Conservation (phyloP, 2,329 filamentous ascomycete species). For the Diplodia mutila region DNA sequence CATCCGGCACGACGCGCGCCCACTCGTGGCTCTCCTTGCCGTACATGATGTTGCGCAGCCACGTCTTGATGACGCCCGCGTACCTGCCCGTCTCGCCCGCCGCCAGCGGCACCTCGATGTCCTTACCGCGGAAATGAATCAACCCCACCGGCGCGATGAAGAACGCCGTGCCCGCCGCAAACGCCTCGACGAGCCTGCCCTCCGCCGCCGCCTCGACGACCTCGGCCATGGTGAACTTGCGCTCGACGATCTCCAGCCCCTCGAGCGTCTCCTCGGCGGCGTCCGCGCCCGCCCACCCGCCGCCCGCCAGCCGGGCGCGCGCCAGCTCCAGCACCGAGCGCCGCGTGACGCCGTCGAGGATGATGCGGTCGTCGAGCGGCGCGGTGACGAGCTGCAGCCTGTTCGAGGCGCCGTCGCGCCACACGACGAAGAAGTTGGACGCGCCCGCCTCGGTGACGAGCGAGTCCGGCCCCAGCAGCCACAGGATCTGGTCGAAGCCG, state of each 20-base stretch:
- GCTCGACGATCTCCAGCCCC: slow-evolving; percentile 72
- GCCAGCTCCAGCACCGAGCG: slow-evolving; percentile 77
- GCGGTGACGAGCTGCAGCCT: slow-evolving; percentile 77
- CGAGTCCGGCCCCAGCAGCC: slow-evolving; percentile 79
- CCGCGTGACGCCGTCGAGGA: slow-evolving; percentile 87
- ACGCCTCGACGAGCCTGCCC: slow-evolving; percentile 79
- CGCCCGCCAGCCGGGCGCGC: slow-evolving; percentile 59
- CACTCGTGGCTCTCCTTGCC: slow-evolving; percentile 52
- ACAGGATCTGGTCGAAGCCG: slow-evolving; percentile 90
- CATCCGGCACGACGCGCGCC: slow-evolving; percentile 51
- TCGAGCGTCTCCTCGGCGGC: slow-evolving; percentile 38
- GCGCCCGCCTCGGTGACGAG: slow-evolving; percentile 90
- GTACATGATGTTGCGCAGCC: slow-evolving; percentile 56
- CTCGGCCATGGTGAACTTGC: slow-evolving; percentile 80
- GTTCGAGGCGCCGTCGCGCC: slow-evolving; percentile 65
- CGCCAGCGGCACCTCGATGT: slow-evolving; percentile 47
- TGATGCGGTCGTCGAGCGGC: slow-evolving; percentile 78
- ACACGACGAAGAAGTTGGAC: slow-evolving; percentile 88
- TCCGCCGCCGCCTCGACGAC: slow-evolving; percentile 72
- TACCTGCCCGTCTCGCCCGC: slow-evolving; percentile 49
- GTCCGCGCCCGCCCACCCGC: slow-evolving; percentile 31
- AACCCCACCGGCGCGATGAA: slow-evolving; percentile 52
- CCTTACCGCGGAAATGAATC: slow-evolving; percentile 51
- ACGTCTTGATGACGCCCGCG: slow-evolving; percentile 48
- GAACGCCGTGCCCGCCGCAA: slow-evolving; percentile 81